Evolutionary conservation across 306 rosid species (phyloP).

Genomic region (Begonia masoniana): DNA sequence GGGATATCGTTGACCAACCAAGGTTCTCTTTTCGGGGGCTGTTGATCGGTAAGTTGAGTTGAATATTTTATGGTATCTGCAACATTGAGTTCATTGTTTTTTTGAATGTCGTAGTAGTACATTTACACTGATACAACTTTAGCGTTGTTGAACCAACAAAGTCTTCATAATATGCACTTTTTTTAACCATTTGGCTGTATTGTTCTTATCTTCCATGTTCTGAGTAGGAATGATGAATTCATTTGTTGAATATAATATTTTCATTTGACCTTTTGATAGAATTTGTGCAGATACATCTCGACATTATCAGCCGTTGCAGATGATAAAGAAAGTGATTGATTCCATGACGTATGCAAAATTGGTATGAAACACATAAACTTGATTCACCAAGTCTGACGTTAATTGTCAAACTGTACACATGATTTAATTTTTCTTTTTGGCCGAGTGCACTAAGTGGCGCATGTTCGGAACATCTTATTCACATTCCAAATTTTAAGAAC

Average conservation of each 20-base stretch:
- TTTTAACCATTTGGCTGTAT: background rate
- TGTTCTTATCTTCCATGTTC: background rate
- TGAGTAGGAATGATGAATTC: background rate
- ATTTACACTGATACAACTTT: too few relatives aligned
- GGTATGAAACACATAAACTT: conserved; percentile 12
- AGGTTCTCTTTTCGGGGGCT: conserved; percentile 38
- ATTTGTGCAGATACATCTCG: conserved; percentile 26
- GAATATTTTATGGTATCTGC: too few relatives aligned
- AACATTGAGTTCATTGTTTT: too few relatives aligned
- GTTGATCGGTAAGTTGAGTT: conserved; percentile 21
- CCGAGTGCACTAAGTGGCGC: too few relatives aligned
- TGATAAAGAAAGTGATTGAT: conserved; percentile 31
- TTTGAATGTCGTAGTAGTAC: too few relatives aligned
- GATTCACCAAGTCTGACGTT: background rate
- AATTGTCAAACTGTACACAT: background rate
- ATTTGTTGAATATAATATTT: background rate
- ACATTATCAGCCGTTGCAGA: conserved; percentile 29
- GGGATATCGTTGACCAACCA: conserved; percentile 28
- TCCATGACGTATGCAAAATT: conserved; percentile 32
- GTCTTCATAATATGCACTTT: background rate
- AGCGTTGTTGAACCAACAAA: too few relatives aligned
- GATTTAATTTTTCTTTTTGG: too few relatives aligned
- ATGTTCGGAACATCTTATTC: too few relatives aligned
- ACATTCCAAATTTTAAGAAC: too few relatives aligned
- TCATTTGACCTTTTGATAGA: too few relatives aligned